phyloP scores from a whole-genome alignment of 2,329 filamentous ascomycete genomes.

The Cercospora sp. region DNA sequence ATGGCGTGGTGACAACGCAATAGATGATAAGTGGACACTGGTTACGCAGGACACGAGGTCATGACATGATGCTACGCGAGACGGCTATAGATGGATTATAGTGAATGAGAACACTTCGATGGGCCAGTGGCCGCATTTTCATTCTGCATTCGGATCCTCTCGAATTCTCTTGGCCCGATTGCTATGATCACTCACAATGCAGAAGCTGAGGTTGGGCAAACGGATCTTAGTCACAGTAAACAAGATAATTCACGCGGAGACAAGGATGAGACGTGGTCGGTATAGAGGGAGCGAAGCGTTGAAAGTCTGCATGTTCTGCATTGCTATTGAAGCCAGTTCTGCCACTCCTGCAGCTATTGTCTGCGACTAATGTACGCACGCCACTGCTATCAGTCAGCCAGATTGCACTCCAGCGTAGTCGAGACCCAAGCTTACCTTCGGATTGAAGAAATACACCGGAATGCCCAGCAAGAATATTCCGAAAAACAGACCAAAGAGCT shows the following conservation, averaged over 20 bases:
- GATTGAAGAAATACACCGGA: conserved; percentile 10
- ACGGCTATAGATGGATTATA: background rate
- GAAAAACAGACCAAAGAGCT: conserved; percentile 6
- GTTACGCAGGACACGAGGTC: background rate
- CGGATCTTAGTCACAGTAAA: too few relatives aligned
- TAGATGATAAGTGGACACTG: conserved; percentile 40
- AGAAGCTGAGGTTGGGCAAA: too few relatives aligned
- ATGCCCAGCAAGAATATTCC: conserved; percentile 1
- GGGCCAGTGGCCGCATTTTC: background rate
- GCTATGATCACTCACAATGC: too few relatives aligned
- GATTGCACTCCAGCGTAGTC: background rate
- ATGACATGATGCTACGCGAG: background rate
- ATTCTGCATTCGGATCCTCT: too few relatives aligned
- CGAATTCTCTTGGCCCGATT: too few relatives aligned
- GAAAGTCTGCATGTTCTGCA: too few relatives aligned
- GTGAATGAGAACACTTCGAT: background rate
- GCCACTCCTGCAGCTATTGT: background rate
- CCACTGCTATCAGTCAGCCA: background rate
- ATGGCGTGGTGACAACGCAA: conserved; percentile 70
- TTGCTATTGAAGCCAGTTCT: too few relatives aligned
- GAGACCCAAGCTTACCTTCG: background rate
- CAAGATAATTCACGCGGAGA: too few relatives aligned
- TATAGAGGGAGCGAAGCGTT: too few relatives aligned
- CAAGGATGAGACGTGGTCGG: too few relatives aligned
- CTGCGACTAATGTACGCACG: conserved; percentile 3